Percentiles rank a stretch among this genome's conserved stretches.
Evolutionary conservation across 164 flowering plant species (phyloP).

Genomic region (Annona cherimola): DNA sequence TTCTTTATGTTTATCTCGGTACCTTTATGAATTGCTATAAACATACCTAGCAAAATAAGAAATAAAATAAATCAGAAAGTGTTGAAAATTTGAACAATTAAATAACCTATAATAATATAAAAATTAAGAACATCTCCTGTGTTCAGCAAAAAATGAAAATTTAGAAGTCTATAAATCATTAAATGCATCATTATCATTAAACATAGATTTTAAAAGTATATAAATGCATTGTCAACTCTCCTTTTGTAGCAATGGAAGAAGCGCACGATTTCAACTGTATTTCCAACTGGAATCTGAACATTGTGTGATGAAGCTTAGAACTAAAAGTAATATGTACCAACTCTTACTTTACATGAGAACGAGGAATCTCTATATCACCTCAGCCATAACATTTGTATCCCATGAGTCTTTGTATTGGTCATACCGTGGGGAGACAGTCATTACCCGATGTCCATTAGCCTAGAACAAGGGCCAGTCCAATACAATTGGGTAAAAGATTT

Average conservation of each 20-base stretch:
- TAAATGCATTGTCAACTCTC: conserved; percentile 91
- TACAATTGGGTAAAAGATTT: conserved; percentile 1
- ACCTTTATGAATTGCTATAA: no score
- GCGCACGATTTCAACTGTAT: conserved; percentile 57
- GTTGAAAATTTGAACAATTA: no score
- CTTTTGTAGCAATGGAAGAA: conserved; percentile 93
- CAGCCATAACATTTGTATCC: conserved; percentile 66
- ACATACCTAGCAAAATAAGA: no score
- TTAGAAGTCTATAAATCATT: no score
- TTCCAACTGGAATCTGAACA: conserved; percentile 67
- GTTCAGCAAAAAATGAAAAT: no score
- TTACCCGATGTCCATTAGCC: conserved; percentile 92
- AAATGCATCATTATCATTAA: no score
- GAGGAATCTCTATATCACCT: conserved; percentile 34
- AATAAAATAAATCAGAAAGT: no score
- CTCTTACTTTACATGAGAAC: not conserved
- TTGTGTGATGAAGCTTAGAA: not conserved
- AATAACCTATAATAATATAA: no score
- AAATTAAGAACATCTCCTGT: no score
- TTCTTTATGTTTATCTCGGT: no score
- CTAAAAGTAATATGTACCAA: no score
- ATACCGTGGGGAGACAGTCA: conserved; percentile 86
- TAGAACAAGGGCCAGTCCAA: conserved; percentile 21
- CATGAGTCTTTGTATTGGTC: conserved; percentile 96
- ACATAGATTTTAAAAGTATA: no score